These are phyloP conservation scores for Aspergillus neotritici DNA, from an alignment of 2,329 filamentous ascomycete species.

Conservation along the genomic window DNA sequence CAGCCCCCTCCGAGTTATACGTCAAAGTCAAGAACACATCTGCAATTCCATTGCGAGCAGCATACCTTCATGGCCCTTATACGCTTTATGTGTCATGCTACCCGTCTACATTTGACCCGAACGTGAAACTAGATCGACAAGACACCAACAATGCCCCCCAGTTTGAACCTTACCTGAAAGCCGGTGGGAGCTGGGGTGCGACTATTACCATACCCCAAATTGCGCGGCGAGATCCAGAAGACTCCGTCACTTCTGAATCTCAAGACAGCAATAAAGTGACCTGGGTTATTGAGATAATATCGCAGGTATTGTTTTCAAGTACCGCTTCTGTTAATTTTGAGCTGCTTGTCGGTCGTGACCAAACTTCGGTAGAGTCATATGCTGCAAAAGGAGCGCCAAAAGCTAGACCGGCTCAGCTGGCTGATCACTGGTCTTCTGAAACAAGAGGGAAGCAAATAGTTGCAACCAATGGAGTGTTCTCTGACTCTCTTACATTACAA, in stretches of 20 bases:
- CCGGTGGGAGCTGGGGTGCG: slow-evolving; percentile 79
- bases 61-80: slow-evolving; percentile 94
- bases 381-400: slow-evolving; percentile 51
- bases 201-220: slow-evolving; percentile 73
- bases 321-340: slow-evolving; percentile 86
- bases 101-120: slow-evolving; percentile 75
- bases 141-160: slow-evolving; percentile 72
- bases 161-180: slow-evolving; percentile 95
- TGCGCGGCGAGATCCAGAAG: slow-evolving; percentile 56
- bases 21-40: slow-evolving; percentile 90
- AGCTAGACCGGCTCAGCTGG: slow-evolving; percentile 60
- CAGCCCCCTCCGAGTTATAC: slow-evolving; percentile 72
- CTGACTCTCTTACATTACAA: slow-evolving; percentile 67
- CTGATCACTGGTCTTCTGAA: slow-evolving; percentile 66
- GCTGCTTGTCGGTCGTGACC: slow-evolving; percentile 75
- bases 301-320: slow-evolving; percentile 88
- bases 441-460: slow-evolving; percentile 51
- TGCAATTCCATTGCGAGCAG: slow-evolving; percentile 82
- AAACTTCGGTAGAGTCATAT: slow-evolving; percentile 69
- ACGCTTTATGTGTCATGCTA: slow-evolving; percentile 83
- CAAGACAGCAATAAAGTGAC: slow-evolving; percentile 54
- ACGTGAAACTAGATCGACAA: slow-evolving; percentile 66
- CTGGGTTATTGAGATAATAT: slow-evolving; percentile 88
- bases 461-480: slow-evolving; percentile 72
- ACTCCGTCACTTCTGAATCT: slow-evolving; percentile 19